Base-by-base conservation (phyloP, 139 green algal species). In the Microglena sp. region DNA sequence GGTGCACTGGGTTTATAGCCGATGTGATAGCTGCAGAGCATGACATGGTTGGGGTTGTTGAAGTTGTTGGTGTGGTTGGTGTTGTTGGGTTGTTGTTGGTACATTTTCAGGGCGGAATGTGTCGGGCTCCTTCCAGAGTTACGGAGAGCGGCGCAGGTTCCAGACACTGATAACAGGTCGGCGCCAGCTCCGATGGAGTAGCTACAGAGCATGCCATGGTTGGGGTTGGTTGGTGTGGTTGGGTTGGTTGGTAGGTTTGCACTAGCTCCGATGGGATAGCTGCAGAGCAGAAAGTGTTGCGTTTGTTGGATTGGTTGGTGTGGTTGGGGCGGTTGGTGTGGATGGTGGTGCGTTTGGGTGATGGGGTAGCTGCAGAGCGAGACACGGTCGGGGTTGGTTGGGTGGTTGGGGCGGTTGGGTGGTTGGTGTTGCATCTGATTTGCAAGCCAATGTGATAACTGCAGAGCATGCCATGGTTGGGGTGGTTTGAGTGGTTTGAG, bases 191-290 rank as follows among this genome's bases (percentile, higher is more conserved):
- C 40, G 40, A 50, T 50, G 40, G 40, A 18, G 40, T 18, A 50
- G 40, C 40, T 50, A 18, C 40, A 18, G 40, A 18, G 18, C 15
- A 50, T n/a, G n/a, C n/a, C n/a, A n/a, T n/a, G n/a, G n/a, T n/a
- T n/a, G n/a, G n/a, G n/a, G n/a, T n/a, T n/a, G n/a, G n/a, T n/a
- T n/a, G n/a, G n/a, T n/a, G n/a, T n/a, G n/a, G n/a, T n/a, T n/a
- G n/a, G n/a, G 22, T 82, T 94, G 53, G 98, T 96, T 84, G 98
- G 97, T 6, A 99, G 66, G 78, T 99, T 93, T 1, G 89, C 90
- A 26, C 94, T 94, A 68, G 90, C 91, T 71, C 86, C 84, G 32
- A 97, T 91, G 60, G 84, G 83, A 74, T 95, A 95, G 15, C 90
- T 87, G 29, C 54, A 45, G n/a, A 30, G 4, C 21, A 50, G 40